Base-by-base conservation (phyloP, 805 yeast species). In the Wickerhamia fluorescens region DNA sequence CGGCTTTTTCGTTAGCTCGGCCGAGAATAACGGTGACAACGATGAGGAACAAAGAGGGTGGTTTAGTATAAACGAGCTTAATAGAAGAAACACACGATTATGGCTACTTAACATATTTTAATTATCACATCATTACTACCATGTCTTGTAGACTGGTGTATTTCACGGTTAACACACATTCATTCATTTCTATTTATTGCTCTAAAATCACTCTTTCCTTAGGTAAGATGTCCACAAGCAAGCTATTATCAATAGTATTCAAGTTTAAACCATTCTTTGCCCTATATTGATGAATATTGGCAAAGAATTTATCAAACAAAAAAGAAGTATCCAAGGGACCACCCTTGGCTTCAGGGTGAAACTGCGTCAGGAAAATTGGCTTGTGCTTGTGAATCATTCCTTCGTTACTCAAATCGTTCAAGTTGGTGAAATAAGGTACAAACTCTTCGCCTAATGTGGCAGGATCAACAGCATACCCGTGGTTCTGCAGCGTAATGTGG, bases 331-430 rank as follows among this genome's bases (percentile, higher is more conserved):
- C 99, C 48, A 82, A 71, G 35, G 99, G 99, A 45, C 99, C 99
- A 47, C 98, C 97, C 65, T 87, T 89, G 34, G 98, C 97, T 61
- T 92, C 99, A 27, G 99, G 99, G 57, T 92, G 99, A 73, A 92
- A 92, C 61, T 92, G 98, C 2, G 96, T 86, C 21, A 96, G 85
- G 64, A 89, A 92, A 32, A 89, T 83, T 29, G 99, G 99, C 56
- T 75, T 80, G 22, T 74, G 52, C 33, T 66, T 71, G 59, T 92
- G 98, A 47, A 77, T 80, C 95, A 92, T 87, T 47, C 99, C 99
- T 64, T 92, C 99, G 58, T 92, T 92, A 31, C 95, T 83, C 55
- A 86, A 79, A 58, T 92, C 99, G 56, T 92, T 92, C 61, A 89
- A 71, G 64, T 92, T 92, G 44, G 88, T 73, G 54, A 92, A 92